Evolutionary conservation across 441 rosid genomes (phyloP).

Genomic region (Eutrema salsugineum): DNA sequence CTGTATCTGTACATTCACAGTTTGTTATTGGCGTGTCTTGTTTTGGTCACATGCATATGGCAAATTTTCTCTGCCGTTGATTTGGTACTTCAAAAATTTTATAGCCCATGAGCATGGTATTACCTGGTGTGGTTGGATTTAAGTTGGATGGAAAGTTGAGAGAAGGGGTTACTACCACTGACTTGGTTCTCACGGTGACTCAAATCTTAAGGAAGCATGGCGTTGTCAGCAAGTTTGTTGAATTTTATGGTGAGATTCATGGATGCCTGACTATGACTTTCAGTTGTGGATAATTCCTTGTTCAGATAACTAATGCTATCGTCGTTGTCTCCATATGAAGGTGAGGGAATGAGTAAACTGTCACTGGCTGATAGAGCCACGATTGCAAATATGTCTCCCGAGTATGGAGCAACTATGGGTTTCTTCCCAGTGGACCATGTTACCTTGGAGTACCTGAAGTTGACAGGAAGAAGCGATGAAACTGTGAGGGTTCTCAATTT

Average conservation of each 20-base stretch:
- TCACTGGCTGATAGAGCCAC: slow-evolving; percentile 70
- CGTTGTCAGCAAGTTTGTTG: slow-evolving; percentile 71
- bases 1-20: background rate
- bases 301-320: background rate
- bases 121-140: slow-evolving; percentile 71
- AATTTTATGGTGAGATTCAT: slow-evolving; percentile 48
- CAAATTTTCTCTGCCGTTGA: slow-evolving; percentile 5
- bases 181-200: slow-evolving; percentile 64
- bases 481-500: slow-evolving; percentile 47
- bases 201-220: slow-evolving; percentile 69
- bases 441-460: slow-evolving; percentile 58
- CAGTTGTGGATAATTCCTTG: background rate
- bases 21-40: background rate
- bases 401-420: slow-evolving; percentile 79
- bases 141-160: slow-evolving; percentile 47
- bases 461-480: slow-evolving; percentile 66
- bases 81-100: slow-evolving; percentile 24
- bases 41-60: background rate
- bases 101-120: slow-evolving; percentile 79
- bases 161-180: slow-evolving; percentile 68
- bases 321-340: slow-evolving; percentile 29
- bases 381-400: slow-evolving; percentile 76
- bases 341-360: slow-evolving; percentile 57
- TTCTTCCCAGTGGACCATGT: slow-evolving; percentile 75
- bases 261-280: background rate